Base-by-base conservation (phyloP, 257 asterid species). In the Apocynum venetum region DNA sequence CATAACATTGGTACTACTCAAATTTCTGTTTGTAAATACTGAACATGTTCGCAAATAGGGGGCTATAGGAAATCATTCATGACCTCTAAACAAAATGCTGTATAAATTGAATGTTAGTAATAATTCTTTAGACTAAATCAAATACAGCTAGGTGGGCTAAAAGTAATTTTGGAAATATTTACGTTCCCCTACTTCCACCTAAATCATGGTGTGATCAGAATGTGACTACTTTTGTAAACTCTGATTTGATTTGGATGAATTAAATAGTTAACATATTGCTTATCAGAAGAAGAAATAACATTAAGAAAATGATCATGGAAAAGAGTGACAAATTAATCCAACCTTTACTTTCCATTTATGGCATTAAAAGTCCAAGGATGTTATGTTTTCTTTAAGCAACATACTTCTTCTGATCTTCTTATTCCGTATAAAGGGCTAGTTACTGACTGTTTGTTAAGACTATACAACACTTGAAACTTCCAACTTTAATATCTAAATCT, bases 301-400 rank as follows among this genome's bases (percentile, higher is more conserved):
- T 25, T 25, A 25, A 25, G 31, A 79, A 83, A 77, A 78, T 83
- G 87, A 78, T 90, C 77, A 87, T 47, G 46, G 4, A 83, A 72
- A 89, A 74, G 67, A 72, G 80, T 79, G 86, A 49, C 56, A 73
- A 64, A 71, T 38, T 59, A 71, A 78, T 78, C 83, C 72, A 83
- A 79, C 82, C 83, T 83, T 79, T 71, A 79, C 60, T 80, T 82
- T 35, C 91, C 77, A 71, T 81, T 85, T 85, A 55, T 86, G 74
- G 84, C 49, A 80, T 75, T 57, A 72, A 63, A 48, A 20, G 71
- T 78, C 70, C 60, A 82, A 49, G 75, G 73, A 80, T 35, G 70
- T 49, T 76, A 67, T 73, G 75, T 53, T 79, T 74, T 59, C 75
- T 41, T 70, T 64, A 76, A 78, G 68, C 80, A 65, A 74, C 64